A percentile compares a stretch with the other conserved stretches of the same genome.
phyloP scores from a whole-genome alignment of 176 grass and related monocot genomes.

The Musa beccarii region DNA sequence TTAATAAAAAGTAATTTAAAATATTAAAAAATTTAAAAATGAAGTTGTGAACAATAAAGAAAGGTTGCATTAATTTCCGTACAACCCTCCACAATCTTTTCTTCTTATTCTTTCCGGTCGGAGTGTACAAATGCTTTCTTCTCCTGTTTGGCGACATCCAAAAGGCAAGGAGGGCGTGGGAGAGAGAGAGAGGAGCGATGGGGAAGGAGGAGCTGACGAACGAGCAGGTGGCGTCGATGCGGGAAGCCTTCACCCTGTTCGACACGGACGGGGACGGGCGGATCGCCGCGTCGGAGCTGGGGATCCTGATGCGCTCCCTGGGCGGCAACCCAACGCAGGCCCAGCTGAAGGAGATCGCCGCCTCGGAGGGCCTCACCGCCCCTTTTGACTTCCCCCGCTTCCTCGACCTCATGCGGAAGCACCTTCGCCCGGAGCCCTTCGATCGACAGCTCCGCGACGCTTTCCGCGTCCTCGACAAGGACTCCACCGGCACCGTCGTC shows the following conservation, averaged over 20 bases:
- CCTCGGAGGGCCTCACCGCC: constrained; percentile 60
- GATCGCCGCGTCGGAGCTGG: constrained; percentile 84
- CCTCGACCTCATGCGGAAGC: constrained; percentile 73
- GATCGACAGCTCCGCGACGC: constrained; percentile 84
- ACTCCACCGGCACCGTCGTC: constrained; percentile 64
- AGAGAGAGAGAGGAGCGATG: constrained; percentile 24
- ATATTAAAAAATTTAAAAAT: too few relatives aligned
- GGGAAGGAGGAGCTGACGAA: constrained; percentile 71
- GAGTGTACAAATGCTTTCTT: too few relatives aligned
- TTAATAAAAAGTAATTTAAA: too few relatives aligned
- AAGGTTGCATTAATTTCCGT: too few relatives aligned
- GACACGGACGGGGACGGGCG: constrained; percentile 84
- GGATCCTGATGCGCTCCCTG: constrained; percentile 87
- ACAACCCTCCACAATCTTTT: too few relatives aligned
- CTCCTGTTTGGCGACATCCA: too few relatives aligned
- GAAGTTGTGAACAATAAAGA: too few relatives aligned
- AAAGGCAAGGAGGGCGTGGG: background rate
- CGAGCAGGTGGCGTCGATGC: constrained; percentile 88
- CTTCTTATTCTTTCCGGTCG: too few relatives aligned
- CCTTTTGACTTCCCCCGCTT: constrained; percentile 88
- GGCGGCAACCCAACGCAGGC: constrained; percentile 96
- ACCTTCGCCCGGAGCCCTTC: constrained; percentile 86
- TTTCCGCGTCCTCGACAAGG: constrained; percentile 99
- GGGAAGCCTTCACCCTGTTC: constrained; percentile 90
- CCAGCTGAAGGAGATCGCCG: constrained; percentile 67